Conservation (phyloP, 1,284 basidiomycete species). For the Rhizoctonia solani region DNA sequence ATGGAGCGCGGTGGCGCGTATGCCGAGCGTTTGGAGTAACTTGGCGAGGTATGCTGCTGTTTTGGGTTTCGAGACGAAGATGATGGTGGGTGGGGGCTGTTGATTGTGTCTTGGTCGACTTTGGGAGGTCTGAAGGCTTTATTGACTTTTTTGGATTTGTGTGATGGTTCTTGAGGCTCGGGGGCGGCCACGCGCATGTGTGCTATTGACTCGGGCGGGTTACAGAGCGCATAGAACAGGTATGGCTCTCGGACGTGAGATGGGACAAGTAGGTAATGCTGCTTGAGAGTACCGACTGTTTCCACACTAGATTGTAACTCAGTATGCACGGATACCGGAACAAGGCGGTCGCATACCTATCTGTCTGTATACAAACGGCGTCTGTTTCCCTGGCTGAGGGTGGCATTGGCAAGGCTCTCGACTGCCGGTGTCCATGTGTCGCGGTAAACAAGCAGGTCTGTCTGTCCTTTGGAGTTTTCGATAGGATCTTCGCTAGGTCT, state of each 20-base stretch:
- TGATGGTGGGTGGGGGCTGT: constrained; percentile 89
- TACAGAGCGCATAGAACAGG: constrained; percentile 85
- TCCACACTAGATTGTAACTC: constrained; percentile 61
- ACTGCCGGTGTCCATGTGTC: constrained; percentile 88
- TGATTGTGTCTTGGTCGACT: constrained; percentile 44
- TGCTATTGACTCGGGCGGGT: constrained; percentile 80
- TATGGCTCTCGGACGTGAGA: constrained; percentile 95
- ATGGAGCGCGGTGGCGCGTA: constrained; percentile 89
- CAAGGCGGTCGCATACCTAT: constrained; percentile 52
- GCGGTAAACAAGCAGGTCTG: constrained; percentile 98
- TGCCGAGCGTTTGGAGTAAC: constrained; percentile 75
- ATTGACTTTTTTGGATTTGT: constrained; percentile 44
- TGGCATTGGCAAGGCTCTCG: constrained; percentile 74
- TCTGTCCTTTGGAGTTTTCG: constrained; percentile 76
- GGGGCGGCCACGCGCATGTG: constrained; percentile 67
- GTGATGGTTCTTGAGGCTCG: constrained; percentile 45
- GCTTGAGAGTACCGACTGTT: constrained; percentile 83
- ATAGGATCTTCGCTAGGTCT: constrained; percentile 82
- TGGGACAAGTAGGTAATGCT: constrained; percentile 91
- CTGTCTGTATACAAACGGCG: constrained; percentile 87
- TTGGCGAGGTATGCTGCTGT: constrained; percentile 90
- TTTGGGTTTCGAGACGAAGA: constrained; percentile 87
- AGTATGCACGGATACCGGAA: neutral
- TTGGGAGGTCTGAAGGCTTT: constrained; percentile 38
- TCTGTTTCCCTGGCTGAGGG: constrained; percentile 80